A percentile compares a stretch with the other conserved stretches of the same genome.
Conservation (phyloP, 805 yeast species). For the Myxozyma sirexii region DNA sequence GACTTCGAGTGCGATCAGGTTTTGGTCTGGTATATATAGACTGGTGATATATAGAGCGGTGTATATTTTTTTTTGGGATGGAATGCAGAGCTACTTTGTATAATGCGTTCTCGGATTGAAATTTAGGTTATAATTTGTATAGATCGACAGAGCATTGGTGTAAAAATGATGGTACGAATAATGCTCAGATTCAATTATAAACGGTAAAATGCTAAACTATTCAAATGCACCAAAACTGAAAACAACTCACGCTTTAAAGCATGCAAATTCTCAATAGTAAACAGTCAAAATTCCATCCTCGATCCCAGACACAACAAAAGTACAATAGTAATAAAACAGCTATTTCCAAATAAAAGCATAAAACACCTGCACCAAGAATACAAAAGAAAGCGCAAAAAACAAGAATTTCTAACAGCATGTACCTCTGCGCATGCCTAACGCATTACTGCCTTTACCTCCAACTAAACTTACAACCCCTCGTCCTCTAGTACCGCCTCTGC, state of each 20-base stretch:
- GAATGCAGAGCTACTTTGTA: no score
- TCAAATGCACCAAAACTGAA: background rate
- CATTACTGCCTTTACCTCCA: conserved; percentile 35
- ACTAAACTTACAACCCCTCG: conserved; percentile 33
- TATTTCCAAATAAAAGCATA: background rate
- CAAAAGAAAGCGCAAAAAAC: no score
- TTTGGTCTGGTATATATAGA: background rate
- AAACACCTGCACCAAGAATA: background rate
- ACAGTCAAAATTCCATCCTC: no score
- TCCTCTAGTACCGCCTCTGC: conserved; percentile 14
- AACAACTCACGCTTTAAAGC: background rate
- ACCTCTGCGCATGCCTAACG: conserved; percentile 32
- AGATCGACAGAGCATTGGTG: no score
- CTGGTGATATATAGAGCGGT: no score
- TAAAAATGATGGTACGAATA: no score
- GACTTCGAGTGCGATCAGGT: background rate
- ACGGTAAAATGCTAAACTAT: no score
- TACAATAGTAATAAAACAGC: background rate
- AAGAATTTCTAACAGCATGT: conserved; percentile 22
- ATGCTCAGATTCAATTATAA: no score
- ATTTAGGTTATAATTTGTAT: no score
- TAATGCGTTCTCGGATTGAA: no score
- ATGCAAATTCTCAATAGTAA: no score
- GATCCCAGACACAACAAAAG: background rate
- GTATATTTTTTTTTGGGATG: no score